Evolutionary conservation across 192 early-diverging fungal genomes (phyloP).

Genomic region (Mycoemilia scoparia): DNA sequence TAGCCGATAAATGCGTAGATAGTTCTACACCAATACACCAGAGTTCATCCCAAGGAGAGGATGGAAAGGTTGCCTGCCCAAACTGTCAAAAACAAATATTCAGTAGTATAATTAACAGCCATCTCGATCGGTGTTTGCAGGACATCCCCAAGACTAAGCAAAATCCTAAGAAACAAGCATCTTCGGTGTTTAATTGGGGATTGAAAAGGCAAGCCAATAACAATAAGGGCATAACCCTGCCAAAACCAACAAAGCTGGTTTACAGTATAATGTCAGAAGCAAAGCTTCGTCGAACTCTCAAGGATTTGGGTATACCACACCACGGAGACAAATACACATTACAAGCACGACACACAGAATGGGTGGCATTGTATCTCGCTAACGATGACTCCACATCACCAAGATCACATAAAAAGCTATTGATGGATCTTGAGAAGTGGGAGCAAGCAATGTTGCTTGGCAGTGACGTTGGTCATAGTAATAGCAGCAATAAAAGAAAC

Average conservation of each 20-base stretch:
- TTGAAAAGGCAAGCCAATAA: too few relatives aligned
- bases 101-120: conserved; percentile 18
- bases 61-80: conserved; percentile 13
- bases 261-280: conserved; percentile 26
- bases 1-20: too few relatives aligned
- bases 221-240: too few relatives aligned
- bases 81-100: conserved; percentile 16
- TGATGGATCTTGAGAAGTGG: conserved; percentile 14
- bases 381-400: conserved; percentile 22
- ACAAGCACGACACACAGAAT: conserved; percentile 26
- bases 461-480: too few relatives aligned
- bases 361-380: conserved; percentile 30
- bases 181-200: too few relatives aligned
- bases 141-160: conserved; percentile 2
- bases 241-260: conserved; percentile 26
- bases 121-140: conserved; percentile 22
- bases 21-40: too few relatives aligned
- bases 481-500: too few relatives aligned
- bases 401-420: conserved; percentile 10
- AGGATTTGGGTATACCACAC: conserved; percentile 21
- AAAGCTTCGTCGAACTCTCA: conserved; percentile 22
- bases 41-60: too few relatives aligned
- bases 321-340: conserved; percentile 28
- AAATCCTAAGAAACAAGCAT: not conserved
- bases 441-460: too few relatives aligned